Conservation (phyloP, 495 filamentous ascomycete species). For the Pseudevernia furfuracea region DNA sequence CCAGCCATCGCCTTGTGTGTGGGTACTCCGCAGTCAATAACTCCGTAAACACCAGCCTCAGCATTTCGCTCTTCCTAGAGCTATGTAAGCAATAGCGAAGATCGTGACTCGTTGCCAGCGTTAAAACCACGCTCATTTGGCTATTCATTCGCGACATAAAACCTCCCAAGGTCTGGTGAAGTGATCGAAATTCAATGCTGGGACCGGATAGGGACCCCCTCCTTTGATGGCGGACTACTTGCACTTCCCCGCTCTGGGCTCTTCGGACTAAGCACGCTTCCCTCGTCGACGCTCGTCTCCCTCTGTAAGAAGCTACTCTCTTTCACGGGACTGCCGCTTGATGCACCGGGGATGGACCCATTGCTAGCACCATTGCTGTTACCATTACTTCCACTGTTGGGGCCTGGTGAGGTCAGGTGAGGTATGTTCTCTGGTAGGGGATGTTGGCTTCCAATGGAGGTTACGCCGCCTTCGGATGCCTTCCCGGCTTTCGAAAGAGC, state of each 20-base stretch:
- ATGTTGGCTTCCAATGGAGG: slow-evolving; percentile 87
- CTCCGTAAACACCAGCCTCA: slow-evolving; percentile 1
- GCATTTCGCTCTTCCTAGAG: not conserved
- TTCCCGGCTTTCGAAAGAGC: slow-evolving; percentile 98
- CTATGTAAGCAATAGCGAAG: not conserved
- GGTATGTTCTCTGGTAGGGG: slow-evolving; percentile 94
- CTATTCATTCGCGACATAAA: not conserved
- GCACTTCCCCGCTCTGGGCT: slow-evolving; percentile 35
- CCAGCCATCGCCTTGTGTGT: slow-evolving; percentile 6
- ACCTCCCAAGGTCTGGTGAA: not conserved
- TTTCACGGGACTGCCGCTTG: slow-evolving; percentile 73
- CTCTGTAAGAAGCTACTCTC: slow-evolving; percentile 77
- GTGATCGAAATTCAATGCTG: slow-evolving; percentile 23
- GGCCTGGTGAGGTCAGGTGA: slow-evolving; percentile 67
- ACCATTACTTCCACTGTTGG: slow-evolving; percentile 34
- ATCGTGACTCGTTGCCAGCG: slow-evolving; percentile 7
- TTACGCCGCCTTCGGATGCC: slow-evolving; percentile 86
- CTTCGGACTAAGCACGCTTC: slow-evolving; percentile 21
- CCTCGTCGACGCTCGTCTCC: slow-evolving; percentile 64
- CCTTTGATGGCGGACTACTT: slow-evolving; percentile 42
- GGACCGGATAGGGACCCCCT: slow-evolving; percentile 60
- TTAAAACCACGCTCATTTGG: not conserved
- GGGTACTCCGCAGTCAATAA: not conserved
- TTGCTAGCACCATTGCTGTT: slow-evolving; percentile 35
- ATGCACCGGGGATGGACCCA: slow-evolving; percentile 45